These are phyloP conservation scores for Plectranthus barbatus DNA, from an alignment of 257 asterid species.

Conservation along the genomic window DNA sequence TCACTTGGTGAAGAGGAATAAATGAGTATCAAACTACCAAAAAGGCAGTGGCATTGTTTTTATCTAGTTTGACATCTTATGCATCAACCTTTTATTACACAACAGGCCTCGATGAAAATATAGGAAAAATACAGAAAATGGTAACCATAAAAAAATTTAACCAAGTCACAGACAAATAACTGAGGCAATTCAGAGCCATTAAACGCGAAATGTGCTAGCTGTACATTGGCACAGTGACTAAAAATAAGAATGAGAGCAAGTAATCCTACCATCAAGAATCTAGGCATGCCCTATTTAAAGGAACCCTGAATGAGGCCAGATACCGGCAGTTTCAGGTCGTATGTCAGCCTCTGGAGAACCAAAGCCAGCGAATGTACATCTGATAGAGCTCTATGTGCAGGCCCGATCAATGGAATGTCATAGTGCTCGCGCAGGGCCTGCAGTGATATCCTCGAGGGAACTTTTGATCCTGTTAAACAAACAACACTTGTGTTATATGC, in stretches of 20 bases:
- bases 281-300: slow-evolving; percentile 28
- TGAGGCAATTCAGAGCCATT: too few relatives aligned
- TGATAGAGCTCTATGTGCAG: slow-evolving; percentile 76
- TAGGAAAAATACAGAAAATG: not conserved
- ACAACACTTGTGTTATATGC: not conserved
- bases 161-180: not conserved
- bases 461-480: slow-evolving; percentile 43
- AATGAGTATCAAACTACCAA: too few relatives aligned
- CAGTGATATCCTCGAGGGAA: slow-evolving; percentile 28
- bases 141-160: not conserved
- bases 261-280: slow-evolving; percentile 2
- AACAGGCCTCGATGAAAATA: too few relatives aligned
- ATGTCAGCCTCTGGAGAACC: slow-evolving; percentile 62
- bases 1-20: too few relatives aligned
- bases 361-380: slow-evolving; percentile 64
- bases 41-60: too few relatives aligned
- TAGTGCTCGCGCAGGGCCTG: slow-evolving; percentile 57
- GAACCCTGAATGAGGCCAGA: slow-evolving; percentile 44
- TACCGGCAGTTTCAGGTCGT: slow-evolving; percentile 43
- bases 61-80: too few relatives aligned
- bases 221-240: slow-evolving; percentile 8
- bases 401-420: slow-evolving; percentile 44
- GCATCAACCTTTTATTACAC: too few relatives aligned
- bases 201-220: not conserved
- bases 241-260: slow-evolving; percentile 27